phyloP scores from a whole-genome alignment of 2,329 filamentous ascomycete species.

The Pseudogymnoascus destructans region DNA sequence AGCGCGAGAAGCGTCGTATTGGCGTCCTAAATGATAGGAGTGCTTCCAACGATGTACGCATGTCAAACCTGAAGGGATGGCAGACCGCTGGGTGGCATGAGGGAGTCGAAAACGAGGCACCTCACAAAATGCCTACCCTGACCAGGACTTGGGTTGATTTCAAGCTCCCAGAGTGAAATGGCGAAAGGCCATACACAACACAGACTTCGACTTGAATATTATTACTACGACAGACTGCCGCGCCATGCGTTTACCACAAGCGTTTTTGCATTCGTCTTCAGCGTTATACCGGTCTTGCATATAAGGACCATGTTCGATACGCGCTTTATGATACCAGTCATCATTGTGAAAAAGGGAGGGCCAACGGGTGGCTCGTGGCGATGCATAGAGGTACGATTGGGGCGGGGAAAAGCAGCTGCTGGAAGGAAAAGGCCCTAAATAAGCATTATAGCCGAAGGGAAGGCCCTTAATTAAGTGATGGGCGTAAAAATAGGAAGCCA shows the following conservation, averaged over 20 bases:
- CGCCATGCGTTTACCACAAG: conserved; percentile 3
- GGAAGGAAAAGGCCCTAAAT: neutral
- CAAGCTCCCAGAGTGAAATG: conserved; percentile 12
- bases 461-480: neutral
- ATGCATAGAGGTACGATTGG: neutral
- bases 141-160: conserved; percentile 21
- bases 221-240: conserved; percentile 2
- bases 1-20: conserved; percentile 43
- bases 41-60: conserved; percentile 21
- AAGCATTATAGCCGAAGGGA: neutral
- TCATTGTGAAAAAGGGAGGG: neutral
- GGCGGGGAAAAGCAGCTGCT: neutral
- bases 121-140: conserved; percentile 12
- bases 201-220: conserved; percentile 1
- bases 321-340: conserved; percentile 7
- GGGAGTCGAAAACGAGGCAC: conserved; percentile 18
- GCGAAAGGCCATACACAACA: neutral
- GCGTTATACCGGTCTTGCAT: conserved; percentile 6
- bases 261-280: conserved; percentile 5
- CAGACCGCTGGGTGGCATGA: conserved; percentile 26
- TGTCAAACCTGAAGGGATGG: conserved; percentile 21
- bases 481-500: neutral
- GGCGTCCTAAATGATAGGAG: conserved; percentile 17
- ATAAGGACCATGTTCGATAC: neutral
- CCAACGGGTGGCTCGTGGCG: neutral